A percentile compares a stretch with the other conserved stretches of the same genome.
These are phyloP conservation scores for Gillenia trifoliata DNA, from an alignment of 306 rosid genomes.

Conservation along the genomic window DNA sequence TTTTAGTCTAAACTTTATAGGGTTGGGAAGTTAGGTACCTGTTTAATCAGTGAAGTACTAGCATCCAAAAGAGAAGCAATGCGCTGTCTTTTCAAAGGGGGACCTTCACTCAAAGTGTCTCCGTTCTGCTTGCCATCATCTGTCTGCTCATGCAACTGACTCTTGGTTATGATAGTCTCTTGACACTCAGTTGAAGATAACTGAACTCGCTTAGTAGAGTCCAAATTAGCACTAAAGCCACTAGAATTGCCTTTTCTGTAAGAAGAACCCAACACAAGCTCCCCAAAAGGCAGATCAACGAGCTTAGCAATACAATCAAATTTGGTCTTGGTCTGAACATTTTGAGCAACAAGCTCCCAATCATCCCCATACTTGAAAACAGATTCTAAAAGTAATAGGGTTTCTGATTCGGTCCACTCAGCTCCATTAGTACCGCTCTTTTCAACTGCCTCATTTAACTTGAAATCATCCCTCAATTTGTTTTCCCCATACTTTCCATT, in stretches of 20 bases:
- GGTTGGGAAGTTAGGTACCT: conserved; percentile 36
- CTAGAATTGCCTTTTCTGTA: conserved; percentile 30
- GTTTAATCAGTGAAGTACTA: conserved; percentile 71
- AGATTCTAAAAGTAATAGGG: conserved; percentile 82
- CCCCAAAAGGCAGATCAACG: conserved; percentile 88
- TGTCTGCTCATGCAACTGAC: conserved; percentile 39
- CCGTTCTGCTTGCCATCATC: conserved; percentile 47
- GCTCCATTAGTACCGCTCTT: conserved; percentile 30
- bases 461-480: conserved; percentile 56
- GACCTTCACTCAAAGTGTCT: conserved; percentile 49
- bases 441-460: conserved; percentile 38
- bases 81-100: conserved; percentile 57
- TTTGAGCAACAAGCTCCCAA: conserved; percentile 88
- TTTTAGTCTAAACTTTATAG: background rate
- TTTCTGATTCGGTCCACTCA: conserved; percentile 88
- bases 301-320: conserved; percentile 78
- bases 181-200: conserved; percentile 38
- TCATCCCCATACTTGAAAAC: conserved; percentile 90
- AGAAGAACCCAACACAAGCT: conserved; percentile 53
- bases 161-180: conserved; percentile 37
- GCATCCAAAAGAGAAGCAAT: conserved; percentile 45
- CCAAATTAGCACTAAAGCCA: conserved; percentile 30
- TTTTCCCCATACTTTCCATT: conserved; percentile 67
- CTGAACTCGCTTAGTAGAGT: conserved; percentile 35
- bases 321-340: conserved; percentile 68